Conservation (phyloP, 371 early-diverging fungal genomes). For the Mortierella sp. region DNA sequence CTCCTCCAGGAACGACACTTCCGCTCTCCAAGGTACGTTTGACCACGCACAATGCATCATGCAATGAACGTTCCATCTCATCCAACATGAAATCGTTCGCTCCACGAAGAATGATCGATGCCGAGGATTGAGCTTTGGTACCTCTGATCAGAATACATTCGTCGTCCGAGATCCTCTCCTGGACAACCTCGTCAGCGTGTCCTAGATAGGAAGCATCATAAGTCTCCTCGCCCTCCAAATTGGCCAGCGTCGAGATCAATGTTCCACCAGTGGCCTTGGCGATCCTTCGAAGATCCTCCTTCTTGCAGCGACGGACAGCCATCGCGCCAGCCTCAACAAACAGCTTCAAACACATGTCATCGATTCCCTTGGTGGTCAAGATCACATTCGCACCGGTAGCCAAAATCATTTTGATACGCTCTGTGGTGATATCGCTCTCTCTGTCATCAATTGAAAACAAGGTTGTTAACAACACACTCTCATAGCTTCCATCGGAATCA, state of each 20-base stretch:
- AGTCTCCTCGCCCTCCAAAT: conserved; percentile 98
- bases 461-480: too few relatives aligned
- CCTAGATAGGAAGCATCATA: conserved; percentile 94
- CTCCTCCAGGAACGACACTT: conserved; percentile 99
- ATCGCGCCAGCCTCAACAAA: conserved; percentile 96
- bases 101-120: conserved; percentile 98
- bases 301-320: conserved; percentile 97
- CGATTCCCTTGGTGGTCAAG: conserved; percentile 99
- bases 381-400: conserved; percentile 98
- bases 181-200: conserved; percentile 94
- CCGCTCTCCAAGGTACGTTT: conserved; percentile 99
- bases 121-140: conserved; percentile 89
- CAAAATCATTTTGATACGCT: conserved; percentile 96
- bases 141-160: conserved; percentile 98
- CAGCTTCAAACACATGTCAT: conserved; percentile 98
- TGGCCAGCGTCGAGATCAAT: conserved; percentile 95
- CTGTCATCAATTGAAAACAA: conserved; percentile 51
- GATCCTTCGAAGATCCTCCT: conserved; percentile 98
- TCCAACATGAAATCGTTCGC: conserved; percentile 99
- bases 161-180: conserved; percentile 97
- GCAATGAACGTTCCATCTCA: conserved; percentile 99
- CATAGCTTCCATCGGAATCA: too few relatives aligned
- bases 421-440: conserved; percentile 96
- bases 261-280: conserved; percentile 97
- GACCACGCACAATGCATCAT: conserved; percentile 98